Evolutionary conservation across 2,329 filamentous ascomycete species (phyloP), one percentile per base, ranked within the genome.

Genomic region (Thelonectria olida): DNA sequence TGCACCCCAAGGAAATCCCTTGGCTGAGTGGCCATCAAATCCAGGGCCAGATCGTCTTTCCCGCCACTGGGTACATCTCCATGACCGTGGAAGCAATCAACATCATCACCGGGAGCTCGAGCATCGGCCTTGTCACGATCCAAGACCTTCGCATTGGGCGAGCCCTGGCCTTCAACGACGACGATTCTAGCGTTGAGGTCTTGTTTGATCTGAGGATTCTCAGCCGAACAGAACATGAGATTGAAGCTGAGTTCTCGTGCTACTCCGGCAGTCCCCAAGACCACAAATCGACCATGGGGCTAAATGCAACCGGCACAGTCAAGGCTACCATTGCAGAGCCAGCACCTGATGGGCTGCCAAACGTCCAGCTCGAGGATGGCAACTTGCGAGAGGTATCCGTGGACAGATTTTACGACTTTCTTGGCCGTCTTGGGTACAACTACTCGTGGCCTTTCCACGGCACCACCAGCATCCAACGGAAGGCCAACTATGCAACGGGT

Each of bases 21-120:
- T 84, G 81, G 82, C 62, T 83, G 1, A 36, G 63, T 0, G 74
- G 79, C 7, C 80, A 84, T 31, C 55, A 63, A 8, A 20, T 73
- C 15, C 70, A 78, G 13, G 69, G 71, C 0, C 64, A 78, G 10
- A 67, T 73, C 13, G 67, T 83, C 0, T 81, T 81, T 25, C 81
- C 81, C 0, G 74, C 65, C 1, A 73, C 79, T 9, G 77, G 67
- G 0, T 81, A 79, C 51, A 27, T 79, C 1, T 66, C 70, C 2
- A 79, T 80, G 71, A 76, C 73, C 2, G 65, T 78, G 2, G 78
- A 80, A 27, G 45, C 68, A 2, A 48, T 48, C n/a, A 19, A 19
- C 20, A 10, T 17, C 2, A 10, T 17, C 20, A 17, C 25, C 25
- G 27, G 17, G 20, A 17, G 5, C 15, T 27, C 25, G 4, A 31